Evolutionary conservation across 306 rosid species (phyloP).

Genomic region (Lablab purpureus): DNA sequence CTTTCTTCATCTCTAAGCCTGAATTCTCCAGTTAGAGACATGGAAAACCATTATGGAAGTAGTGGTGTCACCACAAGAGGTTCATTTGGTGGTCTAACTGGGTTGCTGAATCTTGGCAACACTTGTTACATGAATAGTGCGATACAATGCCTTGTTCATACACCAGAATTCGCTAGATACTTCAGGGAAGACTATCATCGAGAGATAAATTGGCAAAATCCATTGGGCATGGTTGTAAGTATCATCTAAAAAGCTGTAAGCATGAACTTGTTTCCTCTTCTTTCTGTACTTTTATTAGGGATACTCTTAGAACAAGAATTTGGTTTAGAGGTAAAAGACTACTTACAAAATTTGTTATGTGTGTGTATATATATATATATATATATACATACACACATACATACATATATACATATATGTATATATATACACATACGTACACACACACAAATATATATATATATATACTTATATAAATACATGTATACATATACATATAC

Average conservation of each 20-base stretch:
- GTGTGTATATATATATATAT: too few species aligned
- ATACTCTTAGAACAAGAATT: constrained; percentile 30
- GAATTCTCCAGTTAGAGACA: constrained; percentile 71
- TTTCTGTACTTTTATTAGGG: constrained; percentile 31
- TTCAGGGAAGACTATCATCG: constrained; percentile 95
- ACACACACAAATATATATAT: too few species aligned
- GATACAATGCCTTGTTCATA: constrained; percentile 95
- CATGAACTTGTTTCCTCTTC: constrained; percentile 45
- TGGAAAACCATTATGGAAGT: constrained; percentile 65
- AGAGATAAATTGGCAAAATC: constrained; percentile 94
- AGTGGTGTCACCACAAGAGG: constrained; percentile 92
- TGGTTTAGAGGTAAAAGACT: constrained; percentile 27
- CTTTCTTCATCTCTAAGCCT: constrained; percentile 64
- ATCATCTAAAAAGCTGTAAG: constrained; percentile 48
- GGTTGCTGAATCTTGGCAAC: constrained; percentile 95
- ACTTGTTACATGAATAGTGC: constrained; percentile 99
- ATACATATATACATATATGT: too few species aligned
- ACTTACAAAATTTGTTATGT: constrained; percentile 2
- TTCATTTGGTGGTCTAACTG: constrained; percentile 87
- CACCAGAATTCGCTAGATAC: constrained; percentile 93
- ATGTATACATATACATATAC: too few species aligned
- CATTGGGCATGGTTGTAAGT: constrained; percentile 99
- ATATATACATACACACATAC: too few species aligned
- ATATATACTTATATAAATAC: too few species aligned
- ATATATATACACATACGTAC: too few species aligned